Percentiles rank a stretch among this genome's conserved stretches.
Evolutionary conservation across 306 rosid species (phyloP).

Genomic region (Dalbergia cochinchinensis): DNA sequence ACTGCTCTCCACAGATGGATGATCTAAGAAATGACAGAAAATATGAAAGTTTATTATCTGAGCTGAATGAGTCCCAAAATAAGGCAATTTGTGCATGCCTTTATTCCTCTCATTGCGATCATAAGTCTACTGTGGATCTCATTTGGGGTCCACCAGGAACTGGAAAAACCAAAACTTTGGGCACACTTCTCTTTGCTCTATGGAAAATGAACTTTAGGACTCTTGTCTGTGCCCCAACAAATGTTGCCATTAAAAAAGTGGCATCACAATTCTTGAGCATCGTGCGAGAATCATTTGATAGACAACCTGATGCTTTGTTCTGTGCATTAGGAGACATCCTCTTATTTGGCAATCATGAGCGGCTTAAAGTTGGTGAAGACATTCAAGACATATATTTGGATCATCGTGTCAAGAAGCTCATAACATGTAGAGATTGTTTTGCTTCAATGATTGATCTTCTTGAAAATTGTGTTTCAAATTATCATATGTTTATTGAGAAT

Average conservation of each 20-base stretch:
- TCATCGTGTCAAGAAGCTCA: conserved; percentile 62
- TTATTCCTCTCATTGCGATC: conserved; percentile 44
- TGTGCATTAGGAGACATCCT: conserved; percentile 69
- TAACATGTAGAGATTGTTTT: conserved; percentile 55
- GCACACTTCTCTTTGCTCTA: conserved; percentile 58
- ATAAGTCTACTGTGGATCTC: conserved; percentile 59
- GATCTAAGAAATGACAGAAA: not conserved
- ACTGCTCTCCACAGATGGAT: conserved; percentile 19
- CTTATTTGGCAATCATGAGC: conserved; percentile 73
- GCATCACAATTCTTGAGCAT: conserved; percentile 63
- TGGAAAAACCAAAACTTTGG: conserved; percentile 73
- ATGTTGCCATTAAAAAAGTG: conserved; percentile 73
- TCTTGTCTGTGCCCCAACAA: conserved; percentile 83
- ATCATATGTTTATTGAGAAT: conserved; percentile 62
- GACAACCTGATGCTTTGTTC: conserved; percentile 39
- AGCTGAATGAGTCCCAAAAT: conserved; percentile 68
- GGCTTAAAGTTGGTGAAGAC: conserved; percentile 65
- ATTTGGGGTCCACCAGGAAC: conserved; percentile 96
- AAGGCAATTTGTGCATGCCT: conserved; percentile 65
- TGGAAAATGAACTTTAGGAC: conserved; percentile 58
- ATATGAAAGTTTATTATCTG: conserved; percentile 29
- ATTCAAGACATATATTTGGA: conserved; percentile 69
- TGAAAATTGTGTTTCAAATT: conserved; percentile 68
- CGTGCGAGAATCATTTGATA: conserved; percentile 51
- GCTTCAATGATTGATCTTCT: conserved; percentile 65